Conservation (phyloP, 1,139 yeast genomes). For the Saccharomyces hybrid region DNA sequence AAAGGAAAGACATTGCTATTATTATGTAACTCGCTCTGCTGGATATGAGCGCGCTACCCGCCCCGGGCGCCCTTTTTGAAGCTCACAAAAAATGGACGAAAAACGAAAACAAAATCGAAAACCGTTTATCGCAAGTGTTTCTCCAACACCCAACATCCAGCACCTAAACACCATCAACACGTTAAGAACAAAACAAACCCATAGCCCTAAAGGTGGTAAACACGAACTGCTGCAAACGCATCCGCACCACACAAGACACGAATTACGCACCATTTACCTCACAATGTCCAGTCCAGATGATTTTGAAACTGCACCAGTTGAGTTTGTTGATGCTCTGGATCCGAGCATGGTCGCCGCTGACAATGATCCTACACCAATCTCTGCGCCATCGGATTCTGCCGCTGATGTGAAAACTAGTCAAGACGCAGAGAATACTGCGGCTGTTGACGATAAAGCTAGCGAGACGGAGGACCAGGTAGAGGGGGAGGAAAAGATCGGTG, state of each 20-base stretch:
- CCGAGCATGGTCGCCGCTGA: conserved; percentile 1
- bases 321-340: conserved; percentile 21
- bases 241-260: neutral
- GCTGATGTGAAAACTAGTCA: neutral
- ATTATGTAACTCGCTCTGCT: neutral
- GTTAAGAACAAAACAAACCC: conserved; percentile 6
- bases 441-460: neutral
- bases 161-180: conserved; percentile 19
- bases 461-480: neutral
- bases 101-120: conserved; percentile 5
- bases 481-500: neutral
- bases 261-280: neutral
- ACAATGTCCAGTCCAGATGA: conserved; percentile 8
- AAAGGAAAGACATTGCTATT: no score
- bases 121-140: neutral
- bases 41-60: neutral
- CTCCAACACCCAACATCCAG: conserved; percentile 10
- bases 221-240: neutral
- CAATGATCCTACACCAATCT: neutral
- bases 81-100: conserved; percentile 4
- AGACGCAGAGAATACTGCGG: neutral
- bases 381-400: conserved; percentile 1
- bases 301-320: conserved; percentile 21
- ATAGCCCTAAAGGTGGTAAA: conserved; percentile 1
- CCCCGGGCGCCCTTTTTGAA: neutral